Evolutionary conservation across 257 asterid genomes (phyloP).

Genomic region (Osmanthus fragrans): DNA sequence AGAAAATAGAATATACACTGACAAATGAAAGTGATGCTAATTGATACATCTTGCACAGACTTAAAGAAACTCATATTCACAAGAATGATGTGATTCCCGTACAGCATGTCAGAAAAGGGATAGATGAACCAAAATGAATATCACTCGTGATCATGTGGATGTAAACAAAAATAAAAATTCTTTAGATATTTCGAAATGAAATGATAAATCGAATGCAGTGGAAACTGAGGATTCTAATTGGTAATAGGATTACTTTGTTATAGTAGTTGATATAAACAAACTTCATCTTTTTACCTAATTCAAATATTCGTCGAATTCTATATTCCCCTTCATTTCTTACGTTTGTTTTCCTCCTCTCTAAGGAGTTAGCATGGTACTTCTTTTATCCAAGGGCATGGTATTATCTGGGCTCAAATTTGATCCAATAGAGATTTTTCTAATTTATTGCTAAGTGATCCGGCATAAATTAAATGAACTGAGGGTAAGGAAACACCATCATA

Average conservation of each 20-base stretch:
- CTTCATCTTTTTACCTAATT: background rate
- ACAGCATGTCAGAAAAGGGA: background rate
- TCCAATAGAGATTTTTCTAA: background rate
- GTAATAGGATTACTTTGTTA: background rate
- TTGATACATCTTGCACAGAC: no score
- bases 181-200: background rate
- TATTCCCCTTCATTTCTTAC: background rate
- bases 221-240: background rate
- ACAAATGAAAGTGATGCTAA: background rate
- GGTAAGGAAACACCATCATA: background rate
- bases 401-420: background rate
- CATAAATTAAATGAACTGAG: background rate
- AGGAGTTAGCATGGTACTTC: background rate
- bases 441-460: background rate
- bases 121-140: background rate
- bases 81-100: background rate
- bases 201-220: background rate
- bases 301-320: no score
- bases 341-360: background rate
- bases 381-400: background rate
- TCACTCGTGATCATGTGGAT: no score
- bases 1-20: background rate
- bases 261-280: background rate
- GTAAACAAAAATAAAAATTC: no score
- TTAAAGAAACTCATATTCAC: no score